Conservation (phyloP, 164 flowering plant species). For the Platanus orientalis region DNA sequence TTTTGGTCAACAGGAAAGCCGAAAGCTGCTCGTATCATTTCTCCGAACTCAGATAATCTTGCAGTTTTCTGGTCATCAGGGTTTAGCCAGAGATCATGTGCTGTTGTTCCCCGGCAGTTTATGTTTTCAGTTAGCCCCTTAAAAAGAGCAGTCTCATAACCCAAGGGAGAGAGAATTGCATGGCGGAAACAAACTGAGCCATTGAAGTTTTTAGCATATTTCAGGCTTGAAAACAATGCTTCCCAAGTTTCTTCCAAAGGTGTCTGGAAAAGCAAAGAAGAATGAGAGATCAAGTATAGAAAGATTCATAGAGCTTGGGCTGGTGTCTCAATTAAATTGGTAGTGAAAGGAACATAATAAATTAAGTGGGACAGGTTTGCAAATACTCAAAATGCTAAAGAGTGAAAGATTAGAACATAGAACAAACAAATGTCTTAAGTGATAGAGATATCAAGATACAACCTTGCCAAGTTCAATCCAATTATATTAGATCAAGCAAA, state of each 20-base stretch:
- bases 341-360: no score
- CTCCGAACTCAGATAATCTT: conserved; percentile 91
- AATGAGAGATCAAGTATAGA: neutral
- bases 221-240: conserved; percentile 72
- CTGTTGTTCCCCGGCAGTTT: conserved; percentile 62
- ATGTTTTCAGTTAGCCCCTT: conserved; percentile 66
- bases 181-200: conserved; percentile 92
- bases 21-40: conserved; percentile 84
- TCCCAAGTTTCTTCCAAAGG: conserved; percentile 90
- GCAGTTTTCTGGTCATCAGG: conserved; percentile 76
- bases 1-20: conserved; percentile 53
- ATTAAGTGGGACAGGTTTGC: no score
- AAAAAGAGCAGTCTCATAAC: conserved; percentile 86
- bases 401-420: no score
- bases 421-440: no score
- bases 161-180: conserved; percentile 74
- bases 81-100: conserved; percentile 60
- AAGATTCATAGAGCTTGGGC: neutral
- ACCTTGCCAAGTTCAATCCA: no score
- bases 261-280: conserved; percentile 45
- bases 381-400: no score
- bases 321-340: neutral
- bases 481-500: no score
- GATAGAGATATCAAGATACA: no score
- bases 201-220: conserved; percentile 75